phyloP scores from a whole-genome alignment of 495 filamentous ascomycete genomes.

The Alectoria sarmentosa region DNA sequence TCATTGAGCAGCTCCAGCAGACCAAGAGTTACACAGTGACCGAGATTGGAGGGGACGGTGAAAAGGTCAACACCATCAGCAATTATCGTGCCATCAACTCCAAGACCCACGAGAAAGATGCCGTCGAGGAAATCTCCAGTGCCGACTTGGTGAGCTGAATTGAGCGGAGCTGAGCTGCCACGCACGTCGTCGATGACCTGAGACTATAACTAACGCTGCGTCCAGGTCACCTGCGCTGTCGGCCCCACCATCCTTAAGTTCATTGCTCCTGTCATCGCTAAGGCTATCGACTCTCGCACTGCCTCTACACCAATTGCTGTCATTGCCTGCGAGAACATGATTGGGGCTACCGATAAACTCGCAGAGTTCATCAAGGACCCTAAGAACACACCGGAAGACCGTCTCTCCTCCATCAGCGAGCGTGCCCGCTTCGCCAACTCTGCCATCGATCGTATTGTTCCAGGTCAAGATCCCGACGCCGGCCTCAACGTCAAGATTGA shows the following conservation, averaged over 20 bases:
- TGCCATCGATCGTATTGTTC: slow-evolving; percentile 96
- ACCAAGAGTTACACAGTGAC: slow-evolving; percentile 79
- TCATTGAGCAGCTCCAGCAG: slow-evolving; percentile 71
- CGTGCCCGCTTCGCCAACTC: slow-evolving; percentile 88
- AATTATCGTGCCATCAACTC: slow-evolving; percentile 96
- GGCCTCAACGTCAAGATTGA: slow-evolving; percentile 92
- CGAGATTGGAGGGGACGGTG: slow-evolving; percentile 82
- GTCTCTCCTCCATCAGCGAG: slow-evolving; percentile 51
- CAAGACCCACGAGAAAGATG: slow-evolving; percentile 68
- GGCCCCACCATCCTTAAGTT: slow-evolving; percentile 94
- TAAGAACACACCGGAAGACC: slow-evolving; percentile 53
- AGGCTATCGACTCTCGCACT: slow-evolving; percentile 73
- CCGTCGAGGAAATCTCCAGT: slow-evolving; percentile 74
- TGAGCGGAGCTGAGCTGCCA: no score
- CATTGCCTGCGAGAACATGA: slow-evolving; percentile 97
- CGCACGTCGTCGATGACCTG: neutral
- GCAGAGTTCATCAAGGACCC: slow-evolving; percentile 70
- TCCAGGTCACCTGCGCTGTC: slow-evolving; percentile 78
- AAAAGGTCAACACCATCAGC: slow-evolving; percentile 72
- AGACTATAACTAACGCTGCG: neutral
- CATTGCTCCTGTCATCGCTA: slow-evolving; percentile 87
- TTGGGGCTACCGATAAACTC: slow-evolving; percentile 81
- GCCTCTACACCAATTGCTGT: slow-evolving; percentile 71
- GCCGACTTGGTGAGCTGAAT: slow-evolving; percentile 68
- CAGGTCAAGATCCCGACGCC: slow-evolving; percentile 67